Conservation (phyloP, 305 asterid genomes). For the Fraxinus dipetala region DNA sequence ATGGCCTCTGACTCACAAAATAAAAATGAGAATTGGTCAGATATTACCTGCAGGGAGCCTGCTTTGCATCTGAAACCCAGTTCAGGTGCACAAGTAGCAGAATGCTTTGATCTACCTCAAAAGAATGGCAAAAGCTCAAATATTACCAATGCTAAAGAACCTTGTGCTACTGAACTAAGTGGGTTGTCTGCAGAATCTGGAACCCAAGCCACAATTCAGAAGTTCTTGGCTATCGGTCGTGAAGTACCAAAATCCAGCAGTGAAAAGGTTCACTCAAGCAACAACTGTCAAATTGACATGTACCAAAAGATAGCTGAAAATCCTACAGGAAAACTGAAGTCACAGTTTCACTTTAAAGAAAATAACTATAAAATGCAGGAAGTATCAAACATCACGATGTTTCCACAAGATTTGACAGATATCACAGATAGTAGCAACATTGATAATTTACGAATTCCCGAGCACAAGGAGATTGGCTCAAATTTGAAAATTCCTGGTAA, state of each 20-base stretch:
- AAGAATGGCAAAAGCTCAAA: constrained; percentile 26
- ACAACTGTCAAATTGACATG: constrained; percentile 36
- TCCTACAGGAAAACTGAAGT: constrained; percentile 30
- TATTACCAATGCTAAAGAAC: constrained; percentile 35
- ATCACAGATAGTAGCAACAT: constrained; percentile 46
- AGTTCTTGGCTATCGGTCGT: constrained; percentile 26
- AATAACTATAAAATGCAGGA: constrained; percentile 34
- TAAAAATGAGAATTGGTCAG: neutral
- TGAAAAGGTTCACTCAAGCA: constrained; percentile 36
- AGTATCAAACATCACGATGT: constrained; percentile 30
- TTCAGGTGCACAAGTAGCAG: constrained; percentile 14
- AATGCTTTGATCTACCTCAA: constrained; percentile 26
- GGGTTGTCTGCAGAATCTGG: constrained; percentile 66
- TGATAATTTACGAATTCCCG: constrained; percentile 37
- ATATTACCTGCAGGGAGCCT: neutral
- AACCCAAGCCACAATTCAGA: constrained; percentile 43
- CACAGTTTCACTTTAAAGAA: constrained; percentile 31
- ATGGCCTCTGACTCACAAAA: neutral
- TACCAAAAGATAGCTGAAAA: constrained; percentile 24
- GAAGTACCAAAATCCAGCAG: constrained; percentile 31
- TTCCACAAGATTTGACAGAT: constrained; percentile 39
- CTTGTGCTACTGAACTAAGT: constrained; percentile 49
- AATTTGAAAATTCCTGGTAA: constrained; percentile 41
- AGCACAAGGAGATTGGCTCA: constrained; percentile 44
- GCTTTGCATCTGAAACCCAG: neutral